Conservation (phyloP, 345 rosid genomes). For the Eucalyptus decipiens region DNA sequence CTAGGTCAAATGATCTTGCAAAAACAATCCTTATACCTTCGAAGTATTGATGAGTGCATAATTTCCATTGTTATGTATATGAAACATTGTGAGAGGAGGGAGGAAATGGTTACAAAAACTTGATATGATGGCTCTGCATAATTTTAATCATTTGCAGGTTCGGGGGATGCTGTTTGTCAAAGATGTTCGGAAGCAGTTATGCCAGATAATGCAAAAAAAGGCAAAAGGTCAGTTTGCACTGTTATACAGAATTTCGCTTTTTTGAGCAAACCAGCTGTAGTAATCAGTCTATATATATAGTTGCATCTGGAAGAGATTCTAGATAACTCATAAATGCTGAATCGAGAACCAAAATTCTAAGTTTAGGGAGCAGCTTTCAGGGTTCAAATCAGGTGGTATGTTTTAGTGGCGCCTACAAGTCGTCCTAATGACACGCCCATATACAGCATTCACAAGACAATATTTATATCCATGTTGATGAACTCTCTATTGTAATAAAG, state of each 20-base stretch:
- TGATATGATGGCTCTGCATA: not conserved
- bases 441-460: not conserved
- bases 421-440: not conserved
- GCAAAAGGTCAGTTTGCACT: constrained; percentile 46
- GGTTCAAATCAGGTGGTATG: not conserved
- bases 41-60: not conserved
- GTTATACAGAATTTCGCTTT: not conserved
- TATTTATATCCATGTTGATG: not conserved
- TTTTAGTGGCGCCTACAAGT: not conserved
- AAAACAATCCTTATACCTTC: not conserved
- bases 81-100: not conserved
- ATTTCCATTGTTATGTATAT: not conserved
- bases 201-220: constrained; percentile 84
- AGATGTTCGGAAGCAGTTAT: constrained; percentile 81
- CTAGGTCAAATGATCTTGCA: not conserved
- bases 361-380: not conserved
- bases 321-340: not conserved
- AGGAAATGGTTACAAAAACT: not conserved
- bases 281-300: not conserved
- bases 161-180: constrained; percentile 90
- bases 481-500: not conserved
- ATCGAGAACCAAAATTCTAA: not conserved
- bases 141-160: constrained; percentile 30
- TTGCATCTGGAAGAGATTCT: not conserved
- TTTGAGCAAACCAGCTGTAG: not conserved